These are phyloP conservation scores for Athelia psychrophila DNA, from an alignment of 1,284 basidiomycete genomes.

Conservation along the genomic window DNA sequence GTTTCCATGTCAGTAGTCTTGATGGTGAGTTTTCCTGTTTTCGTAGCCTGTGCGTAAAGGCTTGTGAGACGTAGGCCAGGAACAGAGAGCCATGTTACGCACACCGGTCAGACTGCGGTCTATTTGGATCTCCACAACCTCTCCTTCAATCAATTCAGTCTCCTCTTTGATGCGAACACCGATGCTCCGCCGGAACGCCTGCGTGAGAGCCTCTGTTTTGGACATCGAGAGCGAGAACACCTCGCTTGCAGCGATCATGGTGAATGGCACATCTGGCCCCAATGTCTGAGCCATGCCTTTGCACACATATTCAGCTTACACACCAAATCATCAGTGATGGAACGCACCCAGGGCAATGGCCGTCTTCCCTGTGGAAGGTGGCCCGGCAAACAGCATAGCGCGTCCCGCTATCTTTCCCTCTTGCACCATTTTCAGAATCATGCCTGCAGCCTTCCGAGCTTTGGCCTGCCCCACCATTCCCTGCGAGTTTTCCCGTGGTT, in stretches of 20 bases:
- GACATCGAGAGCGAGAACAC: conserved; percentile 98
- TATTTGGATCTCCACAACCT: conserved; percentile 98
- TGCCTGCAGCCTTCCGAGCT: conserved; percentile 94
- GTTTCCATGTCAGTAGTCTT: conserved; percentile 99
- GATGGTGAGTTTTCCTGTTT: conserved; percentile 96
- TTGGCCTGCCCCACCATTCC: conserved; percentile 97
- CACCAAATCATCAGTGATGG: not conserved
- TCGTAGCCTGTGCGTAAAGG: conserved; percentile 71
- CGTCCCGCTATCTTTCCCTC: conserved; percentile 93
- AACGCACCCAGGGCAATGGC: conserved; percentile 90
- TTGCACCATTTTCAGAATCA: conserved; percentile 98
- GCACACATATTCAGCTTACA: not conserved
- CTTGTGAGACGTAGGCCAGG: not conserved
- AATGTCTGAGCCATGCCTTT: conserved; percentile 95
- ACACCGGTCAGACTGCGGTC: conserved; percentile 96
- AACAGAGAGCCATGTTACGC: conserved; percentile 29
- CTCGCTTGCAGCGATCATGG: conserved; percentile 95
- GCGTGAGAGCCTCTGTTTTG: conserved; percentile 97
- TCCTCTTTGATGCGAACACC: conserved; percentile 98
- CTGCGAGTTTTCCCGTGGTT: conserved; percentile 85
- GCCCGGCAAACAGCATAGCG: conserved; percentile 94
- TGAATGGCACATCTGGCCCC: conserved; percentile 94
- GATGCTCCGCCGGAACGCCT: conserved; percentile 93
- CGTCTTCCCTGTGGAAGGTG: conserved; percentile 95
- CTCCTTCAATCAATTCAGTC: conserved; percentile 96